Conservation (phyloP, 768 basidiomycete genomes). For the Auriculariales sp. region DNA sequence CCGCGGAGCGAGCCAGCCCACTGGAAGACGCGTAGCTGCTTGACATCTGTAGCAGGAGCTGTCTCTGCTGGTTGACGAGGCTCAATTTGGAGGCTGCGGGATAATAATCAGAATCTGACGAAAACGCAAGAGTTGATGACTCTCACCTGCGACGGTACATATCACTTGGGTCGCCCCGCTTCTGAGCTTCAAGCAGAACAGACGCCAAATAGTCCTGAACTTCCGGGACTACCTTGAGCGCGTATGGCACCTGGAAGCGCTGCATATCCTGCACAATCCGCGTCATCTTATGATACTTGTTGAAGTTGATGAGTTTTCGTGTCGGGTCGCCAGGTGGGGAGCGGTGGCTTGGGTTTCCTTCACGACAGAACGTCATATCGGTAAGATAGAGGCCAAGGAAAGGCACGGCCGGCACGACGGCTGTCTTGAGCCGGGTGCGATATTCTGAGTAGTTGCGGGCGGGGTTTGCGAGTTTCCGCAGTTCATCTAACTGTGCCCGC, state of each 20-base stretch:
- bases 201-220: conserved; percentile 66
- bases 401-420: conserved; percentile 84
- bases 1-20: conserved; percentile 4
- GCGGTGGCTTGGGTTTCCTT: conserved; percentile 81
- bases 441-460: conserved; percentile 85
- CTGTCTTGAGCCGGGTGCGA: conserved; percentile 71
- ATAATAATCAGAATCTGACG: background rate
- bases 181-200: conserved; percentile 57
- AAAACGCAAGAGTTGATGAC: background rate
- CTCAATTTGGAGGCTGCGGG: conserved; percentile 58
- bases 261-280: conserved; percentile 86
- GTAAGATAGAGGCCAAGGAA: conserved; percentile 88
- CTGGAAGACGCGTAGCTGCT: conserved; percentile 2
- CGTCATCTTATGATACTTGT: conserved; percentile 86
- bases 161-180: conserved; percentile 73
- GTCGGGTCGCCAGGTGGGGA: conserved; percentile 60
- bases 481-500: conserved; percentile 56
- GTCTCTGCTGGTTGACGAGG: conserved; percentile 67
- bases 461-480: conserved; percentile 83
- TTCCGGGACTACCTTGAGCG: conserved; percentile 78
- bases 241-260: conserved; percentile 78
- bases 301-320: conserved; percentile 85
- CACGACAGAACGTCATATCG: conserved; percentile 88
- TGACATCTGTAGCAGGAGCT: conserved; percentile 14
- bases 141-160: conserved; percentile 71